Evolutionary conservation across 495 filamentous ascomycete genomes (phyloP).

Genomic region (Neurospora sp.): DNA sequence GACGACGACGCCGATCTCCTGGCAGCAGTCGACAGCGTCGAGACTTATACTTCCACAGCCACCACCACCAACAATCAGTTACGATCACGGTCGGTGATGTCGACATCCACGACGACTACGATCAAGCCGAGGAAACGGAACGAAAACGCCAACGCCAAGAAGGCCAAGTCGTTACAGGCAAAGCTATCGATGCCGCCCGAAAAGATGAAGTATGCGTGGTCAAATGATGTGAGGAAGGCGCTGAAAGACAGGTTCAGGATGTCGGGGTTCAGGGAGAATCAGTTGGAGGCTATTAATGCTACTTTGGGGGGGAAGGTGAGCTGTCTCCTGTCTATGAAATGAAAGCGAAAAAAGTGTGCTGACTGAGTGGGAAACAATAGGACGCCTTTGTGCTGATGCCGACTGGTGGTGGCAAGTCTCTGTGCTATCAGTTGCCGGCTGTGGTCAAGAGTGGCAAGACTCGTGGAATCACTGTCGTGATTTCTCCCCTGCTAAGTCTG

Average conservation of each 20-base stretch:
- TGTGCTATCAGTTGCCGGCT: conserved; percentile 93
- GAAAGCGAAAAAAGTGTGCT: too few relatives aligned
- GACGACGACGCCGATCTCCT: conserved; percentile 68
- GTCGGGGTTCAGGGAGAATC: conserved; percentile 77
- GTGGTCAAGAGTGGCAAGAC: conserved; percentile 74
- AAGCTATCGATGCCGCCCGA: conserved; percentile 25
- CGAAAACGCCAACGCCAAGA: conserved; percentile 11
- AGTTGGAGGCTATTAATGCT: conserved; percentile 91
- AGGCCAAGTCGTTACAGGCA: conserved; percentile 10
- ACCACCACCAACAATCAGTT: background rate
- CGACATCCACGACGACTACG: conserved; percentile 24
- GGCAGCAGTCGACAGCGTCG: conserved; percentile 48
- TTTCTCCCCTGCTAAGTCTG: conserved; percentile 88
- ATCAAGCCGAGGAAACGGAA: conserved; percentile 17
- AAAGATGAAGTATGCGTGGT: conserved; percentile 58
- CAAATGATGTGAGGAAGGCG: conserved; percentile 66
- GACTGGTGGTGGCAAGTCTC: conserved; percentile 90
- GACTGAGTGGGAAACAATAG: background rate
- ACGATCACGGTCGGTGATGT: conserved; percentile 22
- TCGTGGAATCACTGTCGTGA: conserved; percentile 77
- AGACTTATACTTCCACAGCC: conserved; percentile 30
- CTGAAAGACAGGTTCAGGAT: conserved; percentile 75
- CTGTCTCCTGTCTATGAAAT: too few relatives aligned
- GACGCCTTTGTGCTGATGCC: conserved; percentile 96
- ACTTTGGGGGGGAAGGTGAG: conserved; percentile 60